Base-by-base conservation (phyloP, 164 flowering plant genomes). In the Magnolia officinalis region DNA sequence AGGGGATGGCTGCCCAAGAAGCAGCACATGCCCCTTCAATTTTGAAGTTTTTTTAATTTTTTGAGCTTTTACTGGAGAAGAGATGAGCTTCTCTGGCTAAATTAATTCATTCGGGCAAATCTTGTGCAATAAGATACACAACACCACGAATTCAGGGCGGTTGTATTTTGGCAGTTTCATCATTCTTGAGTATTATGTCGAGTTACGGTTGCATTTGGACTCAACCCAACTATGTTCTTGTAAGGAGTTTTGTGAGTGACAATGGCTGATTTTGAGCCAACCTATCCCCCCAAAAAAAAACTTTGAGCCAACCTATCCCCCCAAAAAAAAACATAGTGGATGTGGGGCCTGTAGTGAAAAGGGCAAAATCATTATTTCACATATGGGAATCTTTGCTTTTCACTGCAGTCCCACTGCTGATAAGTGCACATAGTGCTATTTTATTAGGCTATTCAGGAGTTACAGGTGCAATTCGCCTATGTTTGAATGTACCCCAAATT, bases 1-100 rank as follows among this genome's bases (percentile, higher is more conserved):
- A 67, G 72, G 72, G 20, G 72, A 24, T 75, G 63, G 77, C 71
- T 67, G 24, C 77, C 55, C 65, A 51, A 45, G 23, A 23, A 67
- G 19, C 31, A 14, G 45, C 45, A 37, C 45, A 37, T 8, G 1
- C 31, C 24, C 4, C 24, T 29, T 65, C 29, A 10, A 5, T 20
- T 29, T 29, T 4, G 24, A 16, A 10, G 21, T 21, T 20, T 21
- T 65, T 65, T 65, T 5, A 8, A 1, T 20, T 21, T 65, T 65
- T 65, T 23, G 7, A 20, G 14, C 29, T 65, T 24, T 20, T 65
- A 8, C 11, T 20, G 13, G 9, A 65, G 29, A 20, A 13, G 26
- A 65, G 24, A 65, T 65, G 68, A 61, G 45, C 37, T 23, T 61
- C 50, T 72, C 6, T 63, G 52, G 19, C 21, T 73, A 55, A 20